Percentiles rank a stretch among this genome's conserved stretches.
phyloP scores from a whole-genome alignment of 2,329 filamentous ascomycete genomes.

The Neodidymelliopsis sp. region DNA sequence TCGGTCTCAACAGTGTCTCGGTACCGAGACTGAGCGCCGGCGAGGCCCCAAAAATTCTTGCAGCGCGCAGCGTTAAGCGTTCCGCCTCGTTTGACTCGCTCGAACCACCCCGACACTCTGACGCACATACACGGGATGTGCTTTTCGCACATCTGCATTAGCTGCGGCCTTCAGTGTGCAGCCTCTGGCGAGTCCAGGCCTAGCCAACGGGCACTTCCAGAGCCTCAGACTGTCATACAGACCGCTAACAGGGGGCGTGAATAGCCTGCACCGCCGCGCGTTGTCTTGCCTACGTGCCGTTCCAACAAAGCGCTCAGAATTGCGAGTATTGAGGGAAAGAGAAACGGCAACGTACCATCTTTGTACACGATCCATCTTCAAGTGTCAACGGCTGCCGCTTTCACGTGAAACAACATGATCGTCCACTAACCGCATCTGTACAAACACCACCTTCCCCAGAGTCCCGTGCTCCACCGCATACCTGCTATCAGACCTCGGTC shows the following conservation, averaged over 20 bases:
- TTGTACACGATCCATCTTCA: not conserved
- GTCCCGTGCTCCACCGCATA: constrained; percentile 27
- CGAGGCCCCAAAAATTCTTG: constrained; percentile 16
- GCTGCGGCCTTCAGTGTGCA: constrained; percentile 9
- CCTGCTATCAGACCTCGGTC: constrained; percentile 35
- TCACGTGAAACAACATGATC: constrained; percentile 33
- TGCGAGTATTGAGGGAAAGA: not conserved
- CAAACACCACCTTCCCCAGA: constrained; percentile 27
- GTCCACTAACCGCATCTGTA: constrained; percentile 21
- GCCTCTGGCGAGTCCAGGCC: not conserved
- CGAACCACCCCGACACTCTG: constrained; percentile 14
- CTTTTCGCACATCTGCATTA: constrained; percentile 11
- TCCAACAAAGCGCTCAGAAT: not conserved
- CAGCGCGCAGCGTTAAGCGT: constrained; percentile 6
- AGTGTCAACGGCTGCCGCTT: constrained; percentile 11
- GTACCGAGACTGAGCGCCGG: constrained; percentile 16
- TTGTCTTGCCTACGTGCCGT: not conserved
- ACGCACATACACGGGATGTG: constrained; percentile 4
- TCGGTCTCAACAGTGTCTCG: constrained; percentile 28
- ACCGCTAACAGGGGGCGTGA: not conserved
- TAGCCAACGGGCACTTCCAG: not conserved
- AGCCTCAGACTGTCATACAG: not conserved
- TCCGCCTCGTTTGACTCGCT: constrained; percentile 17
- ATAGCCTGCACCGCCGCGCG: not conserved
- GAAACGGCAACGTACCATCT: not conserved